phyloP scores from a whole-genome alignment of 768 basidiomycete species.

The Mycena vulgaris region DNA sequence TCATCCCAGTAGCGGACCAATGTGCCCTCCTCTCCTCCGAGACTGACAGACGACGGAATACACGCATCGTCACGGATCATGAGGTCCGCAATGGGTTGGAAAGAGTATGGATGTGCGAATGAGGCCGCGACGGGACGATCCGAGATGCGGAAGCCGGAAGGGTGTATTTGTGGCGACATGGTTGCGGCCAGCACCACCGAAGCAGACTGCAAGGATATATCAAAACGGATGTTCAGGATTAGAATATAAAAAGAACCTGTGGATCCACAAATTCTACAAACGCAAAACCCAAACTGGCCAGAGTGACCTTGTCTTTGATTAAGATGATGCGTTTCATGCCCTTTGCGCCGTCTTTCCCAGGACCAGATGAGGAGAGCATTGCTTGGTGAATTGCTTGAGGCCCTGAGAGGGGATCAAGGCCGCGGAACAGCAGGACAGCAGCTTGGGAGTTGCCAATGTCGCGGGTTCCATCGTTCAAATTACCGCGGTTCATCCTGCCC shows the following conservation, averaged over 20 bases:
- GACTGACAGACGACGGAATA: constrained; percentile 72
- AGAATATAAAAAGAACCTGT: constrained; percentile 63
- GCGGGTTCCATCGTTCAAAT: constrained; percentile 92
- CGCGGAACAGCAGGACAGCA: constrained; percentile 90
- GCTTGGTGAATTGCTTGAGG: constrained; percentile 91
- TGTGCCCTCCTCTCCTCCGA: constrained; percentile 80
- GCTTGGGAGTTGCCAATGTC: constrained; percentile 93
- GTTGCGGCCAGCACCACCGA: constrained; percentile 86
- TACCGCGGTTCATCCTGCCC: constrained; percentile 70
- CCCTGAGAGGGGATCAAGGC: constrained; percentile 89
- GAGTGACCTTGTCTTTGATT: constrained; percentile 89
- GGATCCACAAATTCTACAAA: constrained; percentile 94
- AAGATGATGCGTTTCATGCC: constrained; percentile 92
- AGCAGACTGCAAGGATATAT: constrained; percentile 73
- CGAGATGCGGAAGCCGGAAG: constrained; percentile 94
- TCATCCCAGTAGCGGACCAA: constrained; percentile 97
- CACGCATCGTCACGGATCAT: constrained; percentile 85
- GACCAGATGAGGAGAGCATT: constrained; percentile 87
- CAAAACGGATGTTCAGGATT: background rate
- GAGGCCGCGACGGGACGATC: constrained; percentile 92
- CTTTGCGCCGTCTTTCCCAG: constrained; percentile 82
- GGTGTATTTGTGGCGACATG: constrained; percentile 90
- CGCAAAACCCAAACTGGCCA: constrained; percentile 93
- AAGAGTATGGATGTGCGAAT: constrained; percentile 93
- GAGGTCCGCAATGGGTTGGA: constrained; percentile 84